These are phyloP conservation scores for Alternaria triticina DNA, from an alignment of 2,329 filamentous ascomycete species.

Conservation along the genomic window DNA sequence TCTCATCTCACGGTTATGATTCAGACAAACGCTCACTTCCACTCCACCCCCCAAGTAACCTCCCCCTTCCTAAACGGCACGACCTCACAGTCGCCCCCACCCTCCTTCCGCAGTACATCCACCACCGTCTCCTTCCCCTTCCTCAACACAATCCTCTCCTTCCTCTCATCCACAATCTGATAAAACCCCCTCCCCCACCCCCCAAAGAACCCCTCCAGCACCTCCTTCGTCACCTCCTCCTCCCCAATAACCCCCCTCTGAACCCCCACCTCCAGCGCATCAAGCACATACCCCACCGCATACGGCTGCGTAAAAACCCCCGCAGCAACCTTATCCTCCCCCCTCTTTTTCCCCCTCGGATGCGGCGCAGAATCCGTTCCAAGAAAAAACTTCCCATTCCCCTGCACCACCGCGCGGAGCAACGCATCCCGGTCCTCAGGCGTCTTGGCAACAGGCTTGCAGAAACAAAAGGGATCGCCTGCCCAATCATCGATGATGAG, in stretches of 20 bases:
- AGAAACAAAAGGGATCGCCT: slow-evolving; percentile 77
- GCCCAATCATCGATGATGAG: slow-evolving; percentile 78
- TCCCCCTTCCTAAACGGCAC: slow-evolving; percentile 70
- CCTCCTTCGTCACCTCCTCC: slow-evolving; percentile 61
- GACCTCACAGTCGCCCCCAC: slow-evolving; percentile 60
- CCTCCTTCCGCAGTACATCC: slow-evolving; percentile 61
- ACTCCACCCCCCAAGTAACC: slow-evolving; percentile 61
- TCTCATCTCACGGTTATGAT: not conserved
- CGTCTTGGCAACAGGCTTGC: slow-evolving; percentile 70
- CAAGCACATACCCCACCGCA: slow-evolving; percentile 69
- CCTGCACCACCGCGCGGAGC: slow-evolving; percentile 63
- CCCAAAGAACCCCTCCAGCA: slow-evolving; percentile 64
- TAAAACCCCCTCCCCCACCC: slow-evolving; percentile 66
- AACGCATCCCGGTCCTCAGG: slow-evolving; percentile 76
- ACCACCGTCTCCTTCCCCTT: slow-evolving; percentile 63
- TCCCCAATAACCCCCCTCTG: slow-evolving; percentile 60
- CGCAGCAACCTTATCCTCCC: slow-evolving; percentile 62
- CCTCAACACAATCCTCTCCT: slow-evolving; percentile 62
- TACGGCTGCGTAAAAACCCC: slow-evolving; percentile 83
- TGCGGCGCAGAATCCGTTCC: slow-evolving; percentile 76
- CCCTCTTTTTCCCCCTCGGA: slow-evolving; percentile 65
- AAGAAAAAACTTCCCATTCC: slow-evolving; percentile 74
- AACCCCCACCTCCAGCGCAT: slow-evolving; percentile 68
- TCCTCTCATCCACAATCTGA: slow-evolving; percentile 53
- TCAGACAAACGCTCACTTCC: slow-evolving; percentile 31